Conservation (phyloP, 1,284 basidiomycete species). For the Cronartium quercuum region DNA sequence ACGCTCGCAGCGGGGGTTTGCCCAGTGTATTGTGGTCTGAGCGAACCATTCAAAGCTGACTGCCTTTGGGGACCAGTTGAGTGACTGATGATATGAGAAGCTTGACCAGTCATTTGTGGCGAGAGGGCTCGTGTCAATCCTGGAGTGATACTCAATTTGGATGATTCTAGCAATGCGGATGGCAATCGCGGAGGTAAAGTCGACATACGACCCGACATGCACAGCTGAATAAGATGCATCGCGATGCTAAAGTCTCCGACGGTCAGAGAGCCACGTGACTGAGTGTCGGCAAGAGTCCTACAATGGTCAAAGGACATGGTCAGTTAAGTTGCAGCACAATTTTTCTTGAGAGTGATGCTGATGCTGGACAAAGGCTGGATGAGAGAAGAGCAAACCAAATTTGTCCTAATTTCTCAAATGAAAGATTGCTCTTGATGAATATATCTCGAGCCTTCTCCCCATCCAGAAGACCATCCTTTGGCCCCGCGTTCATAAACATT, state of each 20-base stretch:
- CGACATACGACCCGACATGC: constrained; percentile 73
- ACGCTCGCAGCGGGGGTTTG: constrained; percentile 4
- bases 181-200: constrained; percentile 72
- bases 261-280: constrained; percentile 82
- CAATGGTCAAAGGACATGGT: neutral
- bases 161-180: constrained; percentile 84
- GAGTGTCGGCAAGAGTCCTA: constrained; percentile 90
- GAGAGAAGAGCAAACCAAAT: constrained; percentile 66
- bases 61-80: constrained; percentile 42
- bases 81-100: constrained; percentile 14
- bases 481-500: constrained; percentile 68
- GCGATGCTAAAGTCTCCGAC: constrained; percentile 88
- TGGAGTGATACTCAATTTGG: constrained; percentile 49
- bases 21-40: constrained; percentile 30
- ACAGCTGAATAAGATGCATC: constrained; percentile 56
- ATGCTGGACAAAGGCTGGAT: neutral
- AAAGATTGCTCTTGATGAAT: constrained; percentile 85
- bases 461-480: constrained; percentile 67
- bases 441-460: constrained; percentile 86
- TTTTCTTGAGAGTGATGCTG: neutral
- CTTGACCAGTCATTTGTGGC: constrained; percentile 29
- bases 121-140: neutral
- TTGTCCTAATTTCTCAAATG: constrained; percentile 80
- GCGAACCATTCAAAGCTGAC: constrained; percentile 8
- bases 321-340: constrained; percentile 4